Evolutionary conservation across 1,139 yeast species (phyloP), one percentile per base, ranked within the genome.

Genomic region (Pichia sp.): DNA sequence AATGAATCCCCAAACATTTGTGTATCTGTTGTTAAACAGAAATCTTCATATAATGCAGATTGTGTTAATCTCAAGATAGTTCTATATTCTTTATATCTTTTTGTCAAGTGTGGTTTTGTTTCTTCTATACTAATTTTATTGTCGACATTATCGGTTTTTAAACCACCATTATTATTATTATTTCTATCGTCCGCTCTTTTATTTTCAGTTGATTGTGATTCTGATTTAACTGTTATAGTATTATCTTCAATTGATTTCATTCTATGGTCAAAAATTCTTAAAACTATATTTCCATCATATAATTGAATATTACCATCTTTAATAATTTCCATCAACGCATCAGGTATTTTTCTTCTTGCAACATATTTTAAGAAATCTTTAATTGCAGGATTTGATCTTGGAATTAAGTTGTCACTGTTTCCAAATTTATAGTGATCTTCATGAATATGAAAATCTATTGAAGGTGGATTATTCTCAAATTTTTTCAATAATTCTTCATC

Each of bases 341-440:
- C 84, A 1, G 97, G 97, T 16, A 92, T 87, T 56, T 82, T 82
- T 46, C 90, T 95, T 48, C 77, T 68, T 20, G 90, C 80, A 9
- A 90, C 85, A 60, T 81, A 86, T 51, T 82, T 81, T 51, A 92
- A 68, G 57, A 92, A 92, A 42, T 77, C 82, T 58, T 82, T 84
- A 46, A 87, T 77, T 64, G 86, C 76, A n/a, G 89, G 85, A 47
- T 87, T 84, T 55, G 76, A 76, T 58, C 84, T 84, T 24, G 95
- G 95, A 41, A 92, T 79, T 16, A 86, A 78, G 39, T 86, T 82
- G 41, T 94, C 95, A 57, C 71, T 77, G 55, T 80, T 80, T 49
- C 85, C 85, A 66, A 84, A 87, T 50, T 94, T 74, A 61, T 80
- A 92, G 63, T 90, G 95, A 41, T 87, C 86, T 55, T 87, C 95